Evolutionary conservation across 2,329 filamentous ascomycete species (phyloP).

Genomic region (Exophiala phaeomuriformis): DNA sequence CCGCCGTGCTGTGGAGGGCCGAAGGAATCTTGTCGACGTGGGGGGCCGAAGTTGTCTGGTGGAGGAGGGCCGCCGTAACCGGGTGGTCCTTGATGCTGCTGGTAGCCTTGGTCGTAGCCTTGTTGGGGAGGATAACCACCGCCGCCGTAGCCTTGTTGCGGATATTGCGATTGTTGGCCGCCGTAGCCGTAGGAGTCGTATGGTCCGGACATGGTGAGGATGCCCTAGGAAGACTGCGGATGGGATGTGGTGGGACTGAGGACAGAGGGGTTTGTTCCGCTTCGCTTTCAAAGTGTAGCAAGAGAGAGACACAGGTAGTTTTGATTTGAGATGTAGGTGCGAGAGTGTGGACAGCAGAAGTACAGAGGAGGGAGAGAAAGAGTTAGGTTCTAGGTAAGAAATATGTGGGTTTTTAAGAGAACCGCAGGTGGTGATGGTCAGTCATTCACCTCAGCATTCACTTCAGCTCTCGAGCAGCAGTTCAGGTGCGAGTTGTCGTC

Average conservation of each 20-base stretch:
- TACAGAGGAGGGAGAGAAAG: not conserved
- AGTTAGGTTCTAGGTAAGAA: not conserved
- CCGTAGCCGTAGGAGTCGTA: constrained; percentile 40
- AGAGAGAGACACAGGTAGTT: not conserved
- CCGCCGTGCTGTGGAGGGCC: constrained; percentile 38
- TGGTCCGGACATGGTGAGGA: constrained; percentile 44
- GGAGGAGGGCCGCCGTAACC: constrained; percentile 31
- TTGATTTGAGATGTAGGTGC: too few relatives aligned
- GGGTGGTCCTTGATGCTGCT: constrained; percentile 33
- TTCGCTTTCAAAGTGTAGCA: not conserved
- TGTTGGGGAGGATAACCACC: constrained; percentile 29
- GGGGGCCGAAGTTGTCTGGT: constrained; percentile 40
- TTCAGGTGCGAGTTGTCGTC: not conserved
- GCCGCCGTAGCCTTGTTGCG: constrained; percentile 28
- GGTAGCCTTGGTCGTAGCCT: constrained; percentile 29
- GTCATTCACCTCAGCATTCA: not conserved
- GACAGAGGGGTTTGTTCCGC: not conserved
- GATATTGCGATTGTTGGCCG: constrained; percentile 30
- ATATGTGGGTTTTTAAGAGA: not conserved
- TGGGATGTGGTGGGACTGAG: not conserved
- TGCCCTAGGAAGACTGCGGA: not conserved
- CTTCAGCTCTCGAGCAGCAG: too few relatives aligned
- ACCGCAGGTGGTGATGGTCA: not conserved
- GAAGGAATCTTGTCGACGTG: constrained; percentile 33
- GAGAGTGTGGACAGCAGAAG: not conserved